Evolutionary conservation across 208 protist genomes (phyloP), one percentile per base, ranked within the genome.

Genomic region (Acanthamoeba sp.): DNA sequence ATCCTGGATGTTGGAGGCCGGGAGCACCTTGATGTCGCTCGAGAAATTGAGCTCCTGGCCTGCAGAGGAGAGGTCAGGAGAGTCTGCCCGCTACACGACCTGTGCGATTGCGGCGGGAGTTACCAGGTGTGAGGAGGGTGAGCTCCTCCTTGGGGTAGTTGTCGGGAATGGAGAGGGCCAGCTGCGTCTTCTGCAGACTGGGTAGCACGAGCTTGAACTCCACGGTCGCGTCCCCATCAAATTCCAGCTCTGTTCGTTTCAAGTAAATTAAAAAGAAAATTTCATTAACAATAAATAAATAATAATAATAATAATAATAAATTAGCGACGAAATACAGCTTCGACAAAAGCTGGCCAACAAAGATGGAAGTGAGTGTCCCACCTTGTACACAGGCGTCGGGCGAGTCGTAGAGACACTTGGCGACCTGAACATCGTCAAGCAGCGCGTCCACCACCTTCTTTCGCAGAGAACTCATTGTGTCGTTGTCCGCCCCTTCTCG

Each of bases 91-190:
- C 3, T 12, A 50, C 45, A 3, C 45, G 45, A n/a, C n/a, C n/a
- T n/a, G n/a, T n/a, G n/a, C n/a, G n/a, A n/a, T n/a, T n/a, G n/a
- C n/a, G n/a, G n/a, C n/a, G n/a, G n/a, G n/a, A n/a, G n/a, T n/a
- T n/a, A n/a, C 59, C 59, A 27, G 59, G 59, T 50, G 71, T 82
- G 38, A 82, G 27, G 71, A 82, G 71, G 42, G 71, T 82, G 71
- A 82, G 42, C 71, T 82, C 38, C 34, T 82, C 71, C 71, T 82
- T 82, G 71, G 71, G 71, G 29, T 82, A 82, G 71, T 82, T 82
- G 34, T 82, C 71, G 71, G 71, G 71, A 24, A 82, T 82, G 34
- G 38, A 82, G 6, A 82, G 71, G 32, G 71, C 71, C 38, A 82
- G 71, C 22, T 36, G 27, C 71, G 34, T 50, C 71, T 40, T 82